Evolutionary conservation across 192 early-diverging fungal species (phyloP).

Genomic region (Backusella tuberculispora): DNA sequence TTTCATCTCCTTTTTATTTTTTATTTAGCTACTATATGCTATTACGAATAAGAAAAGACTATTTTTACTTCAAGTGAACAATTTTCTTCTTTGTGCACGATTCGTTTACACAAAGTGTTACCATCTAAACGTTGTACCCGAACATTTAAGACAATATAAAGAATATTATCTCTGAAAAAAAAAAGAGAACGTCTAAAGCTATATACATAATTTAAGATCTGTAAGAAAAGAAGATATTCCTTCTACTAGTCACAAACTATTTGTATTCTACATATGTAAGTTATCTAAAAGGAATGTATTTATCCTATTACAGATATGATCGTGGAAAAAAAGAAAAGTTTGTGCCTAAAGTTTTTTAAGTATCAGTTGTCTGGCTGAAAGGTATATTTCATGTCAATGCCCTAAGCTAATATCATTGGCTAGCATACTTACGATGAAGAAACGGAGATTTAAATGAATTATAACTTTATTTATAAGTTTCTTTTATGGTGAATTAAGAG

Average conservation of each 20-base stretch:
- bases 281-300: no score
- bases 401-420: neutral
- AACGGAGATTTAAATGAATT: neutral
- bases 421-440: neutral
- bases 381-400: neutral
- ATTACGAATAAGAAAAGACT: neutral
- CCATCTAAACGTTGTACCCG: constrained; percentile 9
- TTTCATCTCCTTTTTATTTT: neutral
- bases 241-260: no score
- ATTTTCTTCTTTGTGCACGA: neutral
- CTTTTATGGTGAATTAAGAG: no score
- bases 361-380: neutral
- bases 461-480: neutral
- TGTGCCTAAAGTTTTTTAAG: constrained; percentile 1
- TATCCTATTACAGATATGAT: neutral
- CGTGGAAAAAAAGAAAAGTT: neutral
- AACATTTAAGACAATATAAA: constrained; percentile 3
- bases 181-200: neutral
- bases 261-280: neutral
- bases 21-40: no score
- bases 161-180: neutral
- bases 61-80: neutral
- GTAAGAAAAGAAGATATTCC: no score
- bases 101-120: neutral
- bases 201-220: no score